A percentile compares a stretch with the other conserved stretches of the same genome.
Conservation (phyloP, 2,329 filamentous ascomycete genomes). For the Aspergillus amoenus region DNA sequence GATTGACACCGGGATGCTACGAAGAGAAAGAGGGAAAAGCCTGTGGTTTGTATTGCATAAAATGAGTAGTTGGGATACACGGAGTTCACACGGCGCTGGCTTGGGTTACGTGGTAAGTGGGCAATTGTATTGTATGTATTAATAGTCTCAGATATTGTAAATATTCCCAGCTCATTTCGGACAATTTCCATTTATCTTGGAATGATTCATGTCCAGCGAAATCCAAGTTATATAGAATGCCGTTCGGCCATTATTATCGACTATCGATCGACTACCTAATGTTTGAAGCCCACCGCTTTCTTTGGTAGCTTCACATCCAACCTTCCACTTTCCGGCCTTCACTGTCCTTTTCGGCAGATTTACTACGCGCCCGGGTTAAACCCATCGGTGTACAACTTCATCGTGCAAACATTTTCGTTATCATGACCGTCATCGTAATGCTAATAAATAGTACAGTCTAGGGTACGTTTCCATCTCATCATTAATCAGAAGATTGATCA, state of each 20-base stretch:
- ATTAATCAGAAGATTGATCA: slow-evolving; percentile 2
- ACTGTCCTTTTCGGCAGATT: background rate
- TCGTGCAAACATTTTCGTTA: background rate
- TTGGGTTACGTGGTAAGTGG: background rate
- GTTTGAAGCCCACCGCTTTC: background rate
- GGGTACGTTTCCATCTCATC: background rate
- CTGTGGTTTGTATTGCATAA: background rate
- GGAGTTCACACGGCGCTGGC: slow-evolving; percentile 4
- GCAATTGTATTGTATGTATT: slow-evolving; percentile 1
- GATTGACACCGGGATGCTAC: background rate
- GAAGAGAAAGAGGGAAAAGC: background rate
- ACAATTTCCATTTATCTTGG: background rate
- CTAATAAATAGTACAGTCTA: slow-evolving; percentile 8
- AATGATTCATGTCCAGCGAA: background rate
- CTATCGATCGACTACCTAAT: background rate
- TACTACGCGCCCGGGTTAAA: background rate
- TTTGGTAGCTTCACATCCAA: too few species aligned
- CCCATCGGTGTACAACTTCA: background rate
- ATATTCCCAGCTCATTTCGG: background rate
- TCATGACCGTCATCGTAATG: background rate
- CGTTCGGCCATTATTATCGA: background rate
- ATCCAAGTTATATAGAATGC: background rate
- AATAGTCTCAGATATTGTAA: background rate
- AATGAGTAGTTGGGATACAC: background rate
- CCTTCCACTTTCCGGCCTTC: background rate